Conservation (phyloP, 495 filamentous ascomycete genomes). For the Chlorociboria aeruginascens region DNA sequence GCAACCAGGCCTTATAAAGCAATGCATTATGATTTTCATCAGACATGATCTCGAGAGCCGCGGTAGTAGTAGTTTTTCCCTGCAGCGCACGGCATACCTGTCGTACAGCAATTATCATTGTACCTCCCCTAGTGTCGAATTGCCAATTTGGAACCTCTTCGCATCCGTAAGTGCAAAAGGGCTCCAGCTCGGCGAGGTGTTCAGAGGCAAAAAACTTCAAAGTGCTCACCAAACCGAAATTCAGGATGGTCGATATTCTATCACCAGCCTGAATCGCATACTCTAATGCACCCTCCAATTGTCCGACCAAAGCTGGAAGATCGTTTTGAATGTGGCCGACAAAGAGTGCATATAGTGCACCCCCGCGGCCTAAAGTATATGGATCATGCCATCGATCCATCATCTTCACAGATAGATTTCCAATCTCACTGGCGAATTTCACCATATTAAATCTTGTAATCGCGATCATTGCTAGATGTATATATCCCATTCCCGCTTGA, state of each 20-base stretch:
- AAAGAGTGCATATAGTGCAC: slow-evolving; percentile 62
- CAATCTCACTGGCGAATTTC: slow-evolving; percentile 53
- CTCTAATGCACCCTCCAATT: slow-evolving; percentile 58
- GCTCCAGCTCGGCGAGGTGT: slow-evolving; percentile 63
- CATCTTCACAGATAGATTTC: slow-evolving; percentile 50
- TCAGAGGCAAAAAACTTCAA: slow-evolving; percentile 63
- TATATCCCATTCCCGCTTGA: slow-evolving; percentile 64
- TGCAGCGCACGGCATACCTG: slow-evolving; percentile 71
- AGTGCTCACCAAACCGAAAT: slow-evolving; percentile 58
- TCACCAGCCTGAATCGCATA: slow-evolving; percentile 61
- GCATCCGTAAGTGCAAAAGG: slow-evolving; percentile 53
- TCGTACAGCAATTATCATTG: slow-evolving; percentile 53
- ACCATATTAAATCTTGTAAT: slow-evolving; percentile 62
- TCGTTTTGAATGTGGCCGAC: slow-evolving; percentile 60
- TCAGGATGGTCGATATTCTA: slow-evolving; percentile 60
- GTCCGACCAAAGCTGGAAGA: slow-evolving; percentile 43
- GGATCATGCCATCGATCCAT: slow-evolving; percentile 55
- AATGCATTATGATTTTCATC: slow-evolving; percentile 56
- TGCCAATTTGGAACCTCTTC: slow-evolving; percentile 69
- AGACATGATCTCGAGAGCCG: slow-evolving; percentile 48
- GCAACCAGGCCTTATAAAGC: slow-evolving; percentile 51
- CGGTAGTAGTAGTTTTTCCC: slow-evolving; percentile 59
- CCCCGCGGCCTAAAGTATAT: slow-evolving; percentile 57
- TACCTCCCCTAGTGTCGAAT: slow-evolving; percentile 68
- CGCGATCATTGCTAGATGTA: slow-evolving; percentile 62